phyloP scores from a whole-genome alignment of 352 stramenopile species.

The Globisporangium ultimum region DNA sequence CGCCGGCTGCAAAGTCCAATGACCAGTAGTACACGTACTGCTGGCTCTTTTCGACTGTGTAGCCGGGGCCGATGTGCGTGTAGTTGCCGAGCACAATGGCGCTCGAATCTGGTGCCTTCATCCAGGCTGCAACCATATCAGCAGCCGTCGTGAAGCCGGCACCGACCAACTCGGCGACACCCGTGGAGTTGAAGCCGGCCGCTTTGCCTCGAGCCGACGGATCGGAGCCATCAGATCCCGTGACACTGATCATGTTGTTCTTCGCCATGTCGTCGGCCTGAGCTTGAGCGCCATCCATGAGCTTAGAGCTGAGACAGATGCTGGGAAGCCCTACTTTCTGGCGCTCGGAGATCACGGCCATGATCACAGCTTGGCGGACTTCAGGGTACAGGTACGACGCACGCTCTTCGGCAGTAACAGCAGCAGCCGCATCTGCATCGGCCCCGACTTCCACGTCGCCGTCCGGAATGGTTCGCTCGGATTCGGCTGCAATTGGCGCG shows the following conservation, averaged over 20 bases:
- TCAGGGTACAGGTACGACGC: constrained; percentile 4
- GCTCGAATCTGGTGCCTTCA: constrained; percentile 13
- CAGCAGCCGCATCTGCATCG: background rate
- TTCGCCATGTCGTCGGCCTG: constrained; percentile 21
- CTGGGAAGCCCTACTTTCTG: constrained; percentile 3
- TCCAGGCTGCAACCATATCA: constrained; percentile 21
- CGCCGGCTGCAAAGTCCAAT: constrained; percentile 17
- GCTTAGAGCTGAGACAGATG: constrained; percentile 19
- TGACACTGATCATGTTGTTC: constrained; percentile 16
- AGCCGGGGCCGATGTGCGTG: constrained; percentile 27
- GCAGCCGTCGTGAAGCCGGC: constrained; percentile 19
- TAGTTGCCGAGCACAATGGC: constrained; percentile 23
- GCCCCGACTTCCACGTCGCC: constrained; percentile 1
- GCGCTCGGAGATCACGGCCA: constrained; percentile 11
- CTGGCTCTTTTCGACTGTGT: constrained; percentile 19
- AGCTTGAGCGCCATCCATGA: constrained; percentile 22
- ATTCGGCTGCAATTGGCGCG: background rate
- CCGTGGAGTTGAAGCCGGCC: constrained; percentile 26
- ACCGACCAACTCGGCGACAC: constrained; percentile 23
- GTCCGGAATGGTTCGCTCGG: background rate
- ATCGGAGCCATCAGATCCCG: constrained; percentile 12
- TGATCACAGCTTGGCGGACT: constrained; percentile 12
- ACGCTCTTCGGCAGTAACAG: background rate
- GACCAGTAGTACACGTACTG: constrained; percentile 26
- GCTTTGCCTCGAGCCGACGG: constrained; percentile 20